phyloP scores from a whole-genome alignment of 257 asterid species.

The Penstemon davidsonii region DNA sequence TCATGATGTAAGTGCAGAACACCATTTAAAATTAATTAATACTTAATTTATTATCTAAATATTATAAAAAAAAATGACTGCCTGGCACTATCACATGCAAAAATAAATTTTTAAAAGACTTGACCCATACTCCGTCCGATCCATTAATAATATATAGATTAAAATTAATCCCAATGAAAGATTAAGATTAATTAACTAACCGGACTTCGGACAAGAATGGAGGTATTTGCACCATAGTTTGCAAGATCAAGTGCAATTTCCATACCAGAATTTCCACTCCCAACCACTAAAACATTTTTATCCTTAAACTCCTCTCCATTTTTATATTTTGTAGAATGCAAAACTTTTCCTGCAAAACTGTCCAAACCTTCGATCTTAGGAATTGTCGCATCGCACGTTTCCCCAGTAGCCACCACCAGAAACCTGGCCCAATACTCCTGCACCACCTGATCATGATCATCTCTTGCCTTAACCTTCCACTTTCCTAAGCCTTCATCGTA shows the following conservation, averaged over 20 bases:
- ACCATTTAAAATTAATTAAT: too few relatives aligned
- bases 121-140: too few relatives aligned
- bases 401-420: slow-evolving; percentile 78
- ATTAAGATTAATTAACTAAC: slow-evolving; percentile 29
- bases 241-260: slow-evolving; percentile 81
- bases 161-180: too few relatives aligned
- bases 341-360: slow-evolving; percentile 50
- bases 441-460: slow-evolving; percentile 24
- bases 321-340: slow-evolving; percentile 63
- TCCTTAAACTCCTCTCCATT: slow-evolving; percentile 45
- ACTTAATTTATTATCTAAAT: too few relatives aligned
- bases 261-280: slow-evolving; percentile 90
- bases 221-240: slow-evolving; percentile 54
- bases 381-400: slow-evolving; percentile 45
- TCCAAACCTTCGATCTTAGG: slow-evolving; percentile 58
- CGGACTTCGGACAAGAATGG: slow-evolving; percentile 75
- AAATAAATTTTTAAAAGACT: too few relatives aligned
- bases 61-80: too few relatives aligned
- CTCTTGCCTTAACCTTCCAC: slow-evolving; percentile 54
- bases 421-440: slow-evolving; percentile 53
- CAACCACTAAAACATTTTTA: slow-evolving; percentile 64
- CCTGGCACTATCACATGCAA: too few relatives aligned
- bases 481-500: slow-evolving; percentile 31
- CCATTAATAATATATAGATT: too few relatives aligned
- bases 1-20: too few relatives aligned